phyloP scores from a whole-genome alignment of 495 filamentous ascomycete species.

The Lasiosphaeris hirsuta region DNA sequence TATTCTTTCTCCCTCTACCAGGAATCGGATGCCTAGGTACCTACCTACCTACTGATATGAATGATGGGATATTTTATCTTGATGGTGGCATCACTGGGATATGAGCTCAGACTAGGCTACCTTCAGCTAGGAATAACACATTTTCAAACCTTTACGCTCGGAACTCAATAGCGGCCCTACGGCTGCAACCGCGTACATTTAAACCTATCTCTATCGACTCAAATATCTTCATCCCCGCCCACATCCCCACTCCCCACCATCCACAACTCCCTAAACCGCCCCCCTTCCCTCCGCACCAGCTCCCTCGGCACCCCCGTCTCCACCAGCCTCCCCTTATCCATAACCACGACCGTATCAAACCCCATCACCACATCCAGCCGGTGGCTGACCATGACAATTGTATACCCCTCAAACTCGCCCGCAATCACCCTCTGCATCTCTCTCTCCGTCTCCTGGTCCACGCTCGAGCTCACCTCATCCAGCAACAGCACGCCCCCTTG shows the following conservation, averaged over 20 bases:
- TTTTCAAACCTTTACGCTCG: too few relatives aligned
- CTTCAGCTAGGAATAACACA: too few relatives aligned
- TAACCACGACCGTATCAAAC: slow-evolving; percentile 45
- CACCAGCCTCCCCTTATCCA: slow-evolving; percentile 41
- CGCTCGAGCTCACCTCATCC: slow-evolving; percentile 42
- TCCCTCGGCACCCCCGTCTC: slow-evolving; percentile 38
- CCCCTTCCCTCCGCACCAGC: slow-evolving; percentile 28
- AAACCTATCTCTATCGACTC: too few relatives aligned
- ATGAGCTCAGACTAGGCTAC: too few relatives aligned
- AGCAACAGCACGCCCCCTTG: slow-evolving; percentile 34
- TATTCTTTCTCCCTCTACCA: too few relatives aligned
- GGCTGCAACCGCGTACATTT: too few relatives aligned
- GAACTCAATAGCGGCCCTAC: too few relatives aligned
- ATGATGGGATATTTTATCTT: too few relatives aligned
- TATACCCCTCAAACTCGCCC: slow-evolving; percentile 43
- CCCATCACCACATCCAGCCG: slow-evolving; percentile 45
- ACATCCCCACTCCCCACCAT: slow-evolving; percentile 18
- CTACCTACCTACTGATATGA: too few relatives aligned
- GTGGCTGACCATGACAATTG: slow-evolving; percentile 48
- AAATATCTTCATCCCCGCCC: background rate
- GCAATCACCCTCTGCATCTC: slow-evolving; percentile 42
- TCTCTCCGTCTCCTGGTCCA: slow-evolving; percentile 45
- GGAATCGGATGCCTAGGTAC: too few relatives aligned
- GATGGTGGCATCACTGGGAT: too few relatives aligned
- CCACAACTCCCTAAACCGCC: slow-evolving; percentile 35